Base-by-base conservation (phyloP, 768 basidiomycete species). In the Xerocomus spinulosus region DNA sequence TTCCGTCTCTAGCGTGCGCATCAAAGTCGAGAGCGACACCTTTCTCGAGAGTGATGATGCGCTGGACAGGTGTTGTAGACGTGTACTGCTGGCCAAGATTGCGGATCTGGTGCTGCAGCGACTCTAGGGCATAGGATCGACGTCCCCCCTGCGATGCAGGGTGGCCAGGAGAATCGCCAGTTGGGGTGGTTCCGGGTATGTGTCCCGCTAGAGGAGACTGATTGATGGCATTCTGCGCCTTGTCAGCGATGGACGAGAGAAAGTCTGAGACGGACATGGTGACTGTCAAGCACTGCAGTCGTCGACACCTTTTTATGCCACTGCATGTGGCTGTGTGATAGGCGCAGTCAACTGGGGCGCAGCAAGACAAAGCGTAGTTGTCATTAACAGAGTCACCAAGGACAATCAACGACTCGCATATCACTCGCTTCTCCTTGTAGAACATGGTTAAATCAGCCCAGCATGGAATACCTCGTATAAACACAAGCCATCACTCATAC, bases 21-120 rank as follows among this genome's bases (percentile, higher is more conserved):
- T 90, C 85, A 57, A 79, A 77, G 64, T 88, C 87, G 54, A 92
- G 75, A 17, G 84, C 81, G 14, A 91, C 71, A 4, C 89, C 84
- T 64, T 92, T 92, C 63, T 80, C 78, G 6, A 78, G 69, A 0
- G 90, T 92, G 53, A 92, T 83, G 49, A 91, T 81, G 61, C 81
- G 85, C 71, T 92, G 90, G 0, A 85, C 64, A 4, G 86, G 84
- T 2, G 74, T 73, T 0, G 84, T 80, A 0, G 77, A 70, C 32
- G 82, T 83, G 65, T 90, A 91, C 55, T 86, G 85, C 58, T 89
- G 85, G 45, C 85, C 81, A 39, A 91, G 68, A 30, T 73, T 72
- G 34, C 89, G 79, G 41, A 92, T 73, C 63, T 87, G 85, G 56
- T 91, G 76, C 51, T 85, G 82, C 50, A 91, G 63, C 28, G 76